phyloP scores from a whole-genome alignment of 2,329 filamentous ascomycete genomes.

The Trichophyton simii region DNA sequence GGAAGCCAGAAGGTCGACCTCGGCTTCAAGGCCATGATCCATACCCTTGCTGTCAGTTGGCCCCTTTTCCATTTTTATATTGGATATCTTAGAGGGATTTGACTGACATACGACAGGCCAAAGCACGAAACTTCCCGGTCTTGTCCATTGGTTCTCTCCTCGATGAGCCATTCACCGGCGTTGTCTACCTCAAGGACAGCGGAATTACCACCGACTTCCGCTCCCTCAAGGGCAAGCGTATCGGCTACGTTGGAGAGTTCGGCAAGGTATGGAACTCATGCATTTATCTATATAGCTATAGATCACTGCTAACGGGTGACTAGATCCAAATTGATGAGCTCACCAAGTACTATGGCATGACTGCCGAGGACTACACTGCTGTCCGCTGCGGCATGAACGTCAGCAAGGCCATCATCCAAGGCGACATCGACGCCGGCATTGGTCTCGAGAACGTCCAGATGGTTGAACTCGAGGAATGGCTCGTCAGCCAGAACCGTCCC shows the following conservation, averaged over 20 bases:
- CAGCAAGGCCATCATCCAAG: conserved; percentile 60
- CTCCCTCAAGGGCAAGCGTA: conserved; percentile 61
- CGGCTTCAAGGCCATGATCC: conserved; percentile 76
- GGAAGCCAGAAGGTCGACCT: conserved; percentile 63
- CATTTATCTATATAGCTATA: background rate
- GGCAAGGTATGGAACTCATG: conserved; percentile 41
- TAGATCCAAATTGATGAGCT: conserved; percentile 72
- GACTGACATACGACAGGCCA: conserved; percentile 40
- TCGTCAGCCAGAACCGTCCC: conserved; percentile 48
- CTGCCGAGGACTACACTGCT: conserved; percentile 59
- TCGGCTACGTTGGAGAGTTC: conserved; percentile 70
- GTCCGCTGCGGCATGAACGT: conserved; percentile 74
- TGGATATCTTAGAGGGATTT: background rate
- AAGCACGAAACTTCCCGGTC: conserved; percentile 62
- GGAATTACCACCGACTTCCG: conserved; percentile 65
- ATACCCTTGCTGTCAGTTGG: conserved; percentile 54
- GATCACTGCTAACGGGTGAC: background rate
- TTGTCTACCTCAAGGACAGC: conserved; percentile 61
- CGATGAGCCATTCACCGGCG: conserved; percentile 68
- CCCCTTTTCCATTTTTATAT: background rate
- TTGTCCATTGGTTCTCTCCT: conserved; percentile 61
- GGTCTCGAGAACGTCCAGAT: conserved; percentile 73
- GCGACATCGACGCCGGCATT: conserved; percentile 61
- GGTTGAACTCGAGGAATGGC: conserved; percentile 70
- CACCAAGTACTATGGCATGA: conserved; percentile 65